These are phyloP conservation scores for Mycena sanguinolenta DNA, from an alignment of 768 basidiomycete genomes.

Conservation along the genomic window DNA sequence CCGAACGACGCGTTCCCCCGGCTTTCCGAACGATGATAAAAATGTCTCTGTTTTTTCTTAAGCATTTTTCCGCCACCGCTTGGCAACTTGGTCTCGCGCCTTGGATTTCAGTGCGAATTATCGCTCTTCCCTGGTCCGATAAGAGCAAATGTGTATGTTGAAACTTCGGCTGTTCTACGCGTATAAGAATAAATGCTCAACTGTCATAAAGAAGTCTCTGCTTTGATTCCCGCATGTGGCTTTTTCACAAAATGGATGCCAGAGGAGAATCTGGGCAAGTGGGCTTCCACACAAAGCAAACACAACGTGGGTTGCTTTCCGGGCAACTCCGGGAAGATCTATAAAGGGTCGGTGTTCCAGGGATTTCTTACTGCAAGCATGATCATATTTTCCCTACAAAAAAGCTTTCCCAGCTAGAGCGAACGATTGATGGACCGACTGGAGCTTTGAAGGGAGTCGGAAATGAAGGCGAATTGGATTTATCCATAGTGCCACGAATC, in stretches of 20 bases:
- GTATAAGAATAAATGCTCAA: slow-evolving; percentile 45
- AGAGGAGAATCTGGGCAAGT: slow-evolving; percentile 40
- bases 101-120: slow-evolving; percentile 56
- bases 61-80: background rate
- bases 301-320: slow-evolving; percentile 60
- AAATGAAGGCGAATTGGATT: slow-evolving; percentile 63
- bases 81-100: slow-evolving; percentile 18
- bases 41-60: background rate
- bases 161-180: slow-evolving; percentile 58
- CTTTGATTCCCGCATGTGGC: slow-evolving; percentile 38
- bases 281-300: slow-evolving; percentile 52
- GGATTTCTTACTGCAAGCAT: background rate
- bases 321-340: slow-evolving; percentile 57
- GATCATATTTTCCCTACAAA: slow-evolving; percentile 46
- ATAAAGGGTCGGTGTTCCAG: slow-evolving; percentile 57
- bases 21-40: background rate
- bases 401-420: slow-evolving; percentile 60
- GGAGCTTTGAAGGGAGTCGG: slow-evolving; percentile 68
- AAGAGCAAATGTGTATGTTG: slow-evolving; percentile 18
- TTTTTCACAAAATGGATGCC: slow-evolving; percentile 34
- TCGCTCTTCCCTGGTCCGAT: slow-evolving; percentile 57
- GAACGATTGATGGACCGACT: slow-evolving; percentile 62
- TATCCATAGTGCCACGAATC: slow-evolving; percentile 58
- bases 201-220: slow-evolving; percentile 23
- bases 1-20: slow-evolving; percentile 22